Evolutionary conservation across 2,329 filamentous ascomycete genomes (phyloP), one percentile per base, ranked within the genome.

Genomic region (Calonectria hongkongensis): DNA sequence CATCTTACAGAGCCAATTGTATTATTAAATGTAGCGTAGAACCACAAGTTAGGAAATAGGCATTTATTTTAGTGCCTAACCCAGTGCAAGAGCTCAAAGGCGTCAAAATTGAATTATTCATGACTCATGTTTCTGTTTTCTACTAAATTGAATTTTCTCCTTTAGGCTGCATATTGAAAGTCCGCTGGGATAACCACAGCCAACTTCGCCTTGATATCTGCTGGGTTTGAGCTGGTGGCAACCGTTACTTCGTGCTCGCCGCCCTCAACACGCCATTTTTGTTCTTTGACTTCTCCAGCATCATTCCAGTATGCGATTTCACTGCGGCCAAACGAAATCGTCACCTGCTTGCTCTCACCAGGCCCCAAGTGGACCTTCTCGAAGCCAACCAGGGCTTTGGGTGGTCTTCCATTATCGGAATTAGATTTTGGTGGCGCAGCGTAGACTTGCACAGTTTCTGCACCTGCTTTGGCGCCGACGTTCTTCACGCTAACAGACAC

Each of bases 281-380:
- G 36, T 12, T 58, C 51, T 12, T 27, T 27, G 2, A n/a, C 30
- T 2, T 58, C 30, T 25, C 51, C 51, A 58, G 30, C 30, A 28
- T 66, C 66, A 43, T 56, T 48, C 67, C 67, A 70, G 48, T 41
- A 70, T 13, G 67, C 67, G 13, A 50, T n/a, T 25, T 36, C 45
- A 30, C 36, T 33, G n/a, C 48, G 33, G 13, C 36, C 58, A 56
- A 70, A 51, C 9, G 18, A 28, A 43, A 67, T 18, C 0, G 16
- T 16, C 2, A 71, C 33, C 4, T 41, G 27, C 21, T 68, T 62
- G 2, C 10, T 18, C 43, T 68, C 64, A 18, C 45, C 54, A 7
- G 69, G 39, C 25, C 43, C 16, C 15, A 71, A 41, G n/a, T 36
- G 10, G 2, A 56, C 21, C 56, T 68, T 71, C 16, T 5, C 41